A percentile compares a stretch with the other conserved stretches of the same genome.
Conservation (phyloP, 2,329 filamentous ascomycete genomes). For the Byssoonygena ceratinophila region DNA sequence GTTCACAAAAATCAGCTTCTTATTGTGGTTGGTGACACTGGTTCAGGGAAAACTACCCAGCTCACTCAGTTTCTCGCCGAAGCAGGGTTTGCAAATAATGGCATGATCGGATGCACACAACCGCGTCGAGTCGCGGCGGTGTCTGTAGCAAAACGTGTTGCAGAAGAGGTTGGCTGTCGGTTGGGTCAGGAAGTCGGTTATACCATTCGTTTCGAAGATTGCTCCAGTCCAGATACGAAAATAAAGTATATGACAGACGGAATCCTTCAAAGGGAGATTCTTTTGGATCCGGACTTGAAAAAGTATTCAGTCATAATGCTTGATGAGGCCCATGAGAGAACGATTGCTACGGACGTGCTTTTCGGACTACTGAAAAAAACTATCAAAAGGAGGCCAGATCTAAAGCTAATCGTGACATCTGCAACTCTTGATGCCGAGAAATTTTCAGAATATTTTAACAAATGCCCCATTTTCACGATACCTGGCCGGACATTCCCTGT, state of each 20-base stretch:
- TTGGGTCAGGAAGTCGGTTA: conserved; percentile 92
- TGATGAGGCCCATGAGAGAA: conserved; percentile 95
- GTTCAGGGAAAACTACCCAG: conserved; percentile 94
- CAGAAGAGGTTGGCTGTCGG: conserved; percentile 86
- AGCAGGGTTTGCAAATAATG: conserved; percentile 73
- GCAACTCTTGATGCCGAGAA: conserved; percentile 95
- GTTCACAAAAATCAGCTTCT: conserved; percentile 79
- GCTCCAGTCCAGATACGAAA: conserved; percentile 72
- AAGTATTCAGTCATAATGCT: conserved; percentile 96
- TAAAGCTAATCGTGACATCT: conserved; percentile 93
- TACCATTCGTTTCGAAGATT: conserved; percentile 94
- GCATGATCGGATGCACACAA: conserved; percentile 92
- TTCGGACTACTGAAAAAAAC: conserved; percentile 94
- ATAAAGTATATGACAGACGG: conserved; percentile 99
- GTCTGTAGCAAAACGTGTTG: conserved; percentile 93
- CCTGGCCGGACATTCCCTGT: conserved; percentile 92
- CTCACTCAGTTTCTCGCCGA: conserved; percentile 92
- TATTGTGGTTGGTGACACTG: conserved; percentile 94
- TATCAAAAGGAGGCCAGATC: conserved; percentile 67
- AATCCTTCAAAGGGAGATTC: conserved; percentile 90
- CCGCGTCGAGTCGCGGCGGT: conserved; percentile 94
- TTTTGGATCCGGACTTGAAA: conserved; percentile 78
- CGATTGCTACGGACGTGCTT: conserved; percentile 87
- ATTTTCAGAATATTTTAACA: conserved; percentile 91
- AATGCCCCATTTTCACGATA: conserved; percentile 92